Conservation (phyloP, 163 green algal genomes). For the Scenedesmus sp. region DNA sequence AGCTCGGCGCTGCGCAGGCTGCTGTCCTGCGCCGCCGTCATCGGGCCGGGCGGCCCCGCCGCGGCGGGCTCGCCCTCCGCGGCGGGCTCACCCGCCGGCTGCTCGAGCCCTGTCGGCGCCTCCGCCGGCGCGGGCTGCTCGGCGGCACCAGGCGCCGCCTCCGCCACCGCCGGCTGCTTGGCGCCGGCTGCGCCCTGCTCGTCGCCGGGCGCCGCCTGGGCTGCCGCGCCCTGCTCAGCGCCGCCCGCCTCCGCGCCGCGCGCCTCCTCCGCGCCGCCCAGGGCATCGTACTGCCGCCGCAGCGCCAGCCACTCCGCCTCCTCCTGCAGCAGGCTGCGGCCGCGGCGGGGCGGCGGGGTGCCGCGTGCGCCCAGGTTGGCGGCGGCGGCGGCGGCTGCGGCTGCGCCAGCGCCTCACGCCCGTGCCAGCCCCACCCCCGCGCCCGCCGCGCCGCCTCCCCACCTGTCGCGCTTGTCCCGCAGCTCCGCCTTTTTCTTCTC, state of each 20-base stretch:
- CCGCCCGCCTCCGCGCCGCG: background rate
- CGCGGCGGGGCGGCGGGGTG: background rate
- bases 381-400: no score
- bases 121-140: no score
- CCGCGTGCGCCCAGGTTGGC: no score
- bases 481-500: constrained; percentile 25
- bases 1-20: background rate
- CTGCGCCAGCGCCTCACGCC: background rate
- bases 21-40: background rate
- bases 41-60: no score
- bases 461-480: constrained; percentile 38
- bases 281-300: constrained; percentile 23
- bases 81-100: constrained; percentile 3
- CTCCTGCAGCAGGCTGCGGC: constrained; percentile 43
- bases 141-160: no score
- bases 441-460: background rate
- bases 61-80: background rate
- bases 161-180: no score
- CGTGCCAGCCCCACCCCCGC: background rate
- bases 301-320: constrained; percentile 35
- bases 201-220: background rate
- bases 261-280: background rate
- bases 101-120: background rate
- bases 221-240: background rate
- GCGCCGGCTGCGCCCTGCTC: no score